These are phyloP conservation scores for Wickerhamomyces mucosus DNA, from an alignment of 805 yeast genomes.

Conservation along the genomic window DNA sequence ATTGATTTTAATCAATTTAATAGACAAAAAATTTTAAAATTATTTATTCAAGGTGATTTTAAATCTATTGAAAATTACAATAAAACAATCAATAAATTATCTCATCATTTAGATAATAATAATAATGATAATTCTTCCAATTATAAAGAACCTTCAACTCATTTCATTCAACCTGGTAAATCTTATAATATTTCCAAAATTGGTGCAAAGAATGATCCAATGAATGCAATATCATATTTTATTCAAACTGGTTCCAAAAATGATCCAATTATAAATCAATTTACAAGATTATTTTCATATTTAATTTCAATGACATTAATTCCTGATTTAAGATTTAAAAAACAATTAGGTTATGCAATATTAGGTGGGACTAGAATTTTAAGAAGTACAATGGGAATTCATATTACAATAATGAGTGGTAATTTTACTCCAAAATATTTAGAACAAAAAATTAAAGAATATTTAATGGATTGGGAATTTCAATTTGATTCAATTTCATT, in stretches of 20 bases:
- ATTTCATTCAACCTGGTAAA: constrained; percentile 26
- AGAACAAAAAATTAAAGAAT: constrained; percentile 37
- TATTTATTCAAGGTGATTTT: constrained; percentile 45
- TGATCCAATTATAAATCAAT: constrained; percentile 24
- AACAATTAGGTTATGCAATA: constrained; percentile 55
- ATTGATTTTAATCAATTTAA: constrained; percentile 16
- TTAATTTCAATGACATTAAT: constrained; percentile 34
- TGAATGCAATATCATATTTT: constrained; percentile 42
- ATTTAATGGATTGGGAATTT: constrained; percentile 32
- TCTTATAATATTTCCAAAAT: constrained; percentile 25
- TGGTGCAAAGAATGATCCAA: constrained; percentile 37
- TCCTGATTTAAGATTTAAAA: constrained; percentile 41
- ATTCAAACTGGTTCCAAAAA: constrained; percentile 46
- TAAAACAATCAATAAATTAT: constrained; percentile 17
- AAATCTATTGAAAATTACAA: constrained; percentile 16
- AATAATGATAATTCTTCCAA: neutral
- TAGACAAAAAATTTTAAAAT: constrained; percentile 25
- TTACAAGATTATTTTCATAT: constrained; percentile 39
- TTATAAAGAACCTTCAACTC: constrained; percentile 28
- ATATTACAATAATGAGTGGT: constrained; percentile 47
- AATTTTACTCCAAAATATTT: constrained; percentile 31
- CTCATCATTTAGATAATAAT: constrained; percentile 17
- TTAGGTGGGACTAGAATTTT: constrained; percentile 45
- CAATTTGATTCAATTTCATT: constrained; percentile 23
- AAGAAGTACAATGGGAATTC: constrained; percentile 47